Base-by-base conservation (phyloP, 1,284 basidiomycete species). In the Ganoderma leucocontextum region DNA sequence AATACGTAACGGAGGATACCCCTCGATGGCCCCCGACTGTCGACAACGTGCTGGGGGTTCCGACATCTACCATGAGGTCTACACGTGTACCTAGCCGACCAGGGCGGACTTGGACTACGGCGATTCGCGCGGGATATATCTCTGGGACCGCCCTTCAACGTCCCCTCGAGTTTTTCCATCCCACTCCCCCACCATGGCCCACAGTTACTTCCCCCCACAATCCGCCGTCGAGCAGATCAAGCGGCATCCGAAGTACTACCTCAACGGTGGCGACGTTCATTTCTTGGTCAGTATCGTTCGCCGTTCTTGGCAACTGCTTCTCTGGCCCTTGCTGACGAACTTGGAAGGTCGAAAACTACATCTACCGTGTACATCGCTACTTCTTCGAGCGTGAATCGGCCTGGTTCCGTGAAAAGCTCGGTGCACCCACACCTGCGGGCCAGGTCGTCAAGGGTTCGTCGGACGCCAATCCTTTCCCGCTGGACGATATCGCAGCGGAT, bases 371-470 rank as follows among this genome's bases (percentile, higher is more conserved):
- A 0, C 90, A 92, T 70, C 81, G 83, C 15, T 87, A 87, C 57
- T 92, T 91, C 69, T 91, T 92, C 70, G 84, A 87, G 60, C 82
- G 90, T 0, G 91, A 92, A 67, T 91, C 89, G 0, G 70, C 77
- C 0, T 80, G 78, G 72, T 91, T 91, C 80, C 80, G 81, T 15
- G 76, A 78, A 15, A 78, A 83, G 65, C 81, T 91, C 8, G 79
- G 80, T 17, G 69, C 73, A 5, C 82, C 86, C 1, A 73, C 83
- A 4, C 81, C 85, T 13, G 83, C 86, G 38, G 87, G 87, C 3
- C 80, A 82, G 42, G 74, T 73, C n/a, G 79, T 74, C 22, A 80
- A 75, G 68, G 87, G 82, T 29, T 81, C 80, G 0, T 80, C 82
- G 0, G 88, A 89, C 60, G 78, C 80, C 4, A 83, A 78, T 35